Evolutionary conservation across 2,329 filamentous ascomycete species (phyloP), one percentile per base, ranked within the genome.

Genomic region (Celoporthe dispersa): DNA sequence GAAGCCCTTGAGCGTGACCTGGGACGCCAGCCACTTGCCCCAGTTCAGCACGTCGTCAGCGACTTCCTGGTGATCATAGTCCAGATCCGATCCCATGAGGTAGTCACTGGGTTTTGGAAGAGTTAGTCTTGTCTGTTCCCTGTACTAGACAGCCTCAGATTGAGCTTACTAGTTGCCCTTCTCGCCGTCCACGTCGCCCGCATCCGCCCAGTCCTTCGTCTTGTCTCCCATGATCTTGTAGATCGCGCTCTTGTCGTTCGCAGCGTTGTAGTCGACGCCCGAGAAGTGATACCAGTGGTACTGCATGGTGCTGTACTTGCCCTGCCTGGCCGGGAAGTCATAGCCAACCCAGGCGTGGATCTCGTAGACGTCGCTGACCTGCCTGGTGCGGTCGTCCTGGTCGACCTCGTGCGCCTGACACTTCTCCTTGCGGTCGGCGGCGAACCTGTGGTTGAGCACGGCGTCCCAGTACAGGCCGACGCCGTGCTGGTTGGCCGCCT

Each of bases 391-490:
- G 76, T 92, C 86, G 75, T 87, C 78, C 60, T 71, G 78, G 75
- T 93, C 86, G 33, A 93, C 91, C 77, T 90, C 88, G 60, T 91
- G 84, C 1, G 88, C 90, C 70, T 81, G 80, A 69, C 88, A 90
- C 67, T 85, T 85, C 76, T 93, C 91, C 35, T 85, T 88, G 66
- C 83, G 84, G 76, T 93, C 91, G 22, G 90, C 91, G 3, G 87
- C 90, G n/a, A 91, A 90, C 77, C 91, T 92, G 78, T 93, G 91
- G 75, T 93, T 93, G 41, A 93, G 81, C 1, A 93, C 91, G 2
- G 90, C 89, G 78, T 93, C 91, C 87, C 90, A 93, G 74, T 91
- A 88, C 1, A 92, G 77, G 0, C 87, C 87, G 8, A 93, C 83
- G 0, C 85, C 87, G 53, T 85, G 76, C 33, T 87, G 81, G 63